A percentile compares a stretch with the other conserved stretches of the same genome.
These are phyloP conservation scores for Dryas octopetala DNA, from an alignment of 306 rosid genomes.

Conservation along the genomic window DNA sequence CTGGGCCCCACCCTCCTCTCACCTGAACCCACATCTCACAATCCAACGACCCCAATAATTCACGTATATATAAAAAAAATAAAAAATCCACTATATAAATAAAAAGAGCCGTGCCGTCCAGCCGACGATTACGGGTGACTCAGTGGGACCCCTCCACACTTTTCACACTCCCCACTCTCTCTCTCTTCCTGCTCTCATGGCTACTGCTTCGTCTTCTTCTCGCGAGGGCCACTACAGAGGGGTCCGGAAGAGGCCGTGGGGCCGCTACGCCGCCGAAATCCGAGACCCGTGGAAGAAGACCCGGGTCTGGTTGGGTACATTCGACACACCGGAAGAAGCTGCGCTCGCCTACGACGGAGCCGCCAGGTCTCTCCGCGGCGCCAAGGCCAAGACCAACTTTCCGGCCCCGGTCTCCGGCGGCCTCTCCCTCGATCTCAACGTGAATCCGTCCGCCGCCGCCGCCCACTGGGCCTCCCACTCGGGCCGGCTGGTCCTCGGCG, in stretches of 20 bases:
- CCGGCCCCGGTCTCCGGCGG: slow-evolving; percentile 45
- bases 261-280: slow-evolving; percentile 96
- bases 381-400: slow-evolving; percentile 88
- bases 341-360: slow-evolving; percentile 98
- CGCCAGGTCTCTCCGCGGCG: slow-evolving; percentile 86
- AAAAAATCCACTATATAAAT: neutral
- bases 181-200: slow-evolving; percentile 31
- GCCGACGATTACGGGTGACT: slow-evolving; percentile 91
- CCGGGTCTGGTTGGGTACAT: slow-evolving; percentile 93
- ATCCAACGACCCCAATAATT: slow-evolving; percentile 37
- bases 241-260: slow-evolving; percentile 94
- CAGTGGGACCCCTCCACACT: slow-evolving; percentile 58
- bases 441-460: slow-evolving; percentile 27
- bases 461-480: slow-evolving; percentile 48
- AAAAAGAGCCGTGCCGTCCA: slow-evolving; percentile 51
- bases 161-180: neutral
- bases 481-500: slow-evolving; percentile 38
- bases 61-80: neutral
- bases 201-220: slow-evolving; percentile 41
- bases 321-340: slow-evolving; percentile 94
- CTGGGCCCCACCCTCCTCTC: slow-evolving; percentile 24
- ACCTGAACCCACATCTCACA: neutral
- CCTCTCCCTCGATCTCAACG: slow-evolving; percentile 65
- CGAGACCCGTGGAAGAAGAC: slow-evolving; percentile 98
- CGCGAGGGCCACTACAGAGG: slow-evolving; percentile 89